Conservation (phyloP, 2,329 filamentous ascomycete genomes). For the Aureobasidium sp. region DNA sequence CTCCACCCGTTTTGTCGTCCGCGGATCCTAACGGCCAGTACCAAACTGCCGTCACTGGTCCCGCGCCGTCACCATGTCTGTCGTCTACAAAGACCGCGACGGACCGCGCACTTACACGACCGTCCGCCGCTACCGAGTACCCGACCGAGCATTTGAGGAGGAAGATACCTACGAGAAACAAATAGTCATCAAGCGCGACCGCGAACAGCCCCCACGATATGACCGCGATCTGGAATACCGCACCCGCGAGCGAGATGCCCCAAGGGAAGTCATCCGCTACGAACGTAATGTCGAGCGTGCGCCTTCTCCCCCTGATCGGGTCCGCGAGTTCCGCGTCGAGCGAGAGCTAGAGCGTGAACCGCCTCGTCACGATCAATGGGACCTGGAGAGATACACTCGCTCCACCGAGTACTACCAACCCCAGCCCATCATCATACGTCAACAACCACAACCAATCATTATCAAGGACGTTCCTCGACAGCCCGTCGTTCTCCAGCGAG, state of each 20-base stretch:
- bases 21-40: constrained; percentile 9
- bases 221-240: constrained; percentile 26
- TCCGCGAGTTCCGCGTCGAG: constrained; percentile 30
- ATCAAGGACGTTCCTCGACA: constrained; percentile 45
- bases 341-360: constrained; percentile 33
- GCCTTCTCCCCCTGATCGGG: constrained; percentile 17
- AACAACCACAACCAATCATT: constrained; percentile 46
- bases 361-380: constrained; percentile 32
- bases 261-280: constrained; percentile 24
- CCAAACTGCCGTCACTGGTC: constrained; percentile 9
- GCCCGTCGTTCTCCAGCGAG: constrained; percentile 40
- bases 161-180: constrained; percentile 33
- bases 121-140: constrained; percentile 53
- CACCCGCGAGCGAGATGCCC: constrained; percentile 34
- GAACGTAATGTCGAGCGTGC: constrained; percentile 18
- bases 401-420: constrained; percentile 46
- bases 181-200: constrained; percentile 38
- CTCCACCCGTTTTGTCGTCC: not conserved
- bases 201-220: constrained; percentile 15
- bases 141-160: constrained; percentile 33
- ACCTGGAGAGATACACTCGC: constrained; percentile 44
- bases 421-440: constrained; percentile 44
- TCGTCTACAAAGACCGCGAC: constrained; percentile 35
- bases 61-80: constrained; percentile 30
- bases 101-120: constrained; percentile 43